Conservation (phyloP, 2,329 filamentous ascomycete species). For the Beauveria bassiana region DNA sequence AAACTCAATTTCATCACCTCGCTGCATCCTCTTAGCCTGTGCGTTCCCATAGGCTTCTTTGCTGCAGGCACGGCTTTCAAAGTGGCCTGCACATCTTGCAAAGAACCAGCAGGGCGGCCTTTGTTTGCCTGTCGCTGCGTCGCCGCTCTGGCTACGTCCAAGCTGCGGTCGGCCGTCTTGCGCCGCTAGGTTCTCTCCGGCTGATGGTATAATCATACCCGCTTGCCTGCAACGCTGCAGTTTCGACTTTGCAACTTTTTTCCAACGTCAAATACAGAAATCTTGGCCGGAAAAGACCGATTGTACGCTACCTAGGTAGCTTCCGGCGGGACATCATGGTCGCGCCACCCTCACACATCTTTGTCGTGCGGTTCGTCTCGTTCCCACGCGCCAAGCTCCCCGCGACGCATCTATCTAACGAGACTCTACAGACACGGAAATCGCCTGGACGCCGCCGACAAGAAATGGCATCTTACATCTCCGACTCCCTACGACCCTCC, state of each 20-base stretch:
- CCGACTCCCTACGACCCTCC: slow-evolving; percentile 94
- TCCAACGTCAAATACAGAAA: background rate
- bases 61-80: background rate
- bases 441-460: slow-evolving; percentile 88
- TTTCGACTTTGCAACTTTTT: background rate
- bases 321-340: slow-evolving; percentile 25
- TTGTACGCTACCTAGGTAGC: background rate
- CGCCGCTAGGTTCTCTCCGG: background rate
- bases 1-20: background rate
- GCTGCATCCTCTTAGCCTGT: background rate
- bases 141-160: background rate
- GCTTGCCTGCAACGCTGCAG: background rate
- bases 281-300: background rate
- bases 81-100: background rate
- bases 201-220: background rate
- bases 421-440: slow-evolving; percentile 66
- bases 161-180: background rate
- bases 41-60: background rate
- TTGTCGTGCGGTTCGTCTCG: slow-evolving; percentile 34
- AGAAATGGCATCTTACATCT: slow-evolving; percentile 88
- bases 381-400: slow-evolving; percentile 12
- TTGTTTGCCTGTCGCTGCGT: background rate
- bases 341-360: slow-evolving; percentile 34
- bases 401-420: background rate
- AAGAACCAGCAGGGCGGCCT: background rate